These are phyloP conservation scores for Aureobasidium lini DNA, from an alignment of 2,329 filamentous ascomycete genomes.

Conservation along the genomic window DNA sequence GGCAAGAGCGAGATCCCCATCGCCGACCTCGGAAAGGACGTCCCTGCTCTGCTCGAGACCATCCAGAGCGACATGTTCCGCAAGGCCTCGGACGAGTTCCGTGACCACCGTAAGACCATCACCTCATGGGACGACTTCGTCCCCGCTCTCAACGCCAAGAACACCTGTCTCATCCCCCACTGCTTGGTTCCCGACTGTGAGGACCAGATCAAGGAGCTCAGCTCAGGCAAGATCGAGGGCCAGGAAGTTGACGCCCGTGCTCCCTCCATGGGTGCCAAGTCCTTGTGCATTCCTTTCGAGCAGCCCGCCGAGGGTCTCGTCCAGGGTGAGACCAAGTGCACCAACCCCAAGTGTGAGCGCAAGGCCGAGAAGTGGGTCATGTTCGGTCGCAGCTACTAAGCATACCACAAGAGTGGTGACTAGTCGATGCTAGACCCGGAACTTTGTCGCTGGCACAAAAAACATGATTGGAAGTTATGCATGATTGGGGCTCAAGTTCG, in stretches of 20 bases:
- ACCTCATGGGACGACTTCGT: conserved; percentile 86
- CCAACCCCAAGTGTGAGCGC: conserved; percentile 75
- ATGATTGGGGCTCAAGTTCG: background rate
- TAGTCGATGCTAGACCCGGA: background rate
- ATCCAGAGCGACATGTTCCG: conserved; percentile 79
- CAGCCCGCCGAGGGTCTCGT: conserved; percentile 70
- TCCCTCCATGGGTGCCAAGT: conserved; percentile 70
- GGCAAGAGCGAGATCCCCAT: conserved; percentile 77
- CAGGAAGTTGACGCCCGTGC: conserved; percentile 62
- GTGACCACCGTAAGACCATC: conserved; percentile 70
- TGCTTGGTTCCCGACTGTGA: conserved; percentile 81
- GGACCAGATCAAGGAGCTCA: conserved; percentile 90
- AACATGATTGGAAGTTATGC: background rate
- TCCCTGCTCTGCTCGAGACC: conserved; percentile 76
- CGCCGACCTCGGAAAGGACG: conserved; percentile 60
- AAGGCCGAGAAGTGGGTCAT: conserved; percentile 82
- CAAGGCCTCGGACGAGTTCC: conserved; percentile 71
- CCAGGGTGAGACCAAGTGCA: conserved; percentile 78
- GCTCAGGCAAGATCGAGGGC: conserved; percentile 63
- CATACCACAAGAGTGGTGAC: background rate
- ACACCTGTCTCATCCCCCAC: conserved; percentile 85
- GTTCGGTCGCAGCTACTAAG: conserved; percentile 59
- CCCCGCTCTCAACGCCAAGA: conserved; percentile 83
- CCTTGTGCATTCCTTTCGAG: conserved; percentile 72
- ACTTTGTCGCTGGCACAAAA: background rate